Evolutionary conservation across 2,329 filamentous ascomycete species (phyloP).

Genomic region (Aureobasidium sp.): DNA sequence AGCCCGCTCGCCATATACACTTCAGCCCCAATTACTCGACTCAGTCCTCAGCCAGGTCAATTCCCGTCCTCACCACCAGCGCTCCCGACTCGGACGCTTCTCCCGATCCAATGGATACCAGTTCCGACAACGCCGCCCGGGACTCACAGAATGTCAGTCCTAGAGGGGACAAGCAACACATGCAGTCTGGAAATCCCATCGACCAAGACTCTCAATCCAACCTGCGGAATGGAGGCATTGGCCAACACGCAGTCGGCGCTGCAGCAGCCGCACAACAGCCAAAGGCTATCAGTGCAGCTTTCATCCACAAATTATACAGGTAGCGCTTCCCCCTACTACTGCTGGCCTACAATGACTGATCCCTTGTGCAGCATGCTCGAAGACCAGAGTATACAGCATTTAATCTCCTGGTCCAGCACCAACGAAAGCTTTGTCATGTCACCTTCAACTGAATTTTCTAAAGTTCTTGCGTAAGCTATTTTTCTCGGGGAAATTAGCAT

Average conservation of each 20-base stretch:
- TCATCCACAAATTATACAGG: slow-evolving; percentile 99
- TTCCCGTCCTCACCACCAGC: slow-evolving; percentile 44
- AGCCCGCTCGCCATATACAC: slow-evolving; percentile 8
- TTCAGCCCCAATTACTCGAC: neutral
- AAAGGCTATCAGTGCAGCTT: slow-evolving; percentile 96
- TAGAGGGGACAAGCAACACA: slow-evolving; percentile 37
- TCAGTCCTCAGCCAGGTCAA: slow-evolving; percentile 15
- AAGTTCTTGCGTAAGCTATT: slow-evolving; percentile 79
- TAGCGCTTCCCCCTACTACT: slow-evolving; percentile 38
- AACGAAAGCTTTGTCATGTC: slow-evolving; percentile 99
- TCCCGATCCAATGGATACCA: slow-evolving; percentile 48
- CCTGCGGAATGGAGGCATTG: slow-evolving; percentile 29
- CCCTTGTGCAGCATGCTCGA: slow-evolving; percentile 74
- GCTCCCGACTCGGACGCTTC: slow-evolving; percentile 34
- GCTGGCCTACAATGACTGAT: slow-evolving; percentile 18
- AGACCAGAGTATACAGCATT: slow-evolving; percentile 81
- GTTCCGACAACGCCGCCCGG: slow-evolving; percentile 31
- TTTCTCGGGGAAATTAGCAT: slow-evolving; percentile 12
- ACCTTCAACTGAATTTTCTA: slow-evolving; percentile 92
- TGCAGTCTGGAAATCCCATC: slow-evolving; percentile 24
- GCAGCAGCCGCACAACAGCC: slow-evolving; percentile 78
- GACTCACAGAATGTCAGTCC: slow-evolving; percentile 37
- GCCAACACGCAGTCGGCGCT: slow-evolving; percentile 43
- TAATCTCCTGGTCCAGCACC: slow-evolving; percentile 91
- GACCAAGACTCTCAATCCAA: slow-evolving; percentile 24